Evolutionary conservation across 208 protist genomes (phyloP), one percentile per base, ranked within the genome.

Genomic region (Trypanosoma platydactyli): DNA sequence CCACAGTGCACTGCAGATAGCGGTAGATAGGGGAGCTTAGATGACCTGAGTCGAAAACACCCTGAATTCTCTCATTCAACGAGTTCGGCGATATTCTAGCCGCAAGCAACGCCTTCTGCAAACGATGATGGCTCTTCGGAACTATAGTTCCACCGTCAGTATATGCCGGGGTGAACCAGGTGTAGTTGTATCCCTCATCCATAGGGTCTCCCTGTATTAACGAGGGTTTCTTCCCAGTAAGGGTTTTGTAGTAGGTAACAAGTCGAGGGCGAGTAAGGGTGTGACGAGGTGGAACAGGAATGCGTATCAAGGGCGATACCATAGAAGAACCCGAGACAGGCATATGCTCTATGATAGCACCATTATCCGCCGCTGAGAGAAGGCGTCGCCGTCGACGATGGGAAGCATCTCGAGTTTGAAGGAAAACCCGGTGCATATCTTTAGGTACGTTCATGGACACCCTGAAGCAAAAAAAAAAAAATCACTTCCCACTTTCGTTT

Each of bases 1-100:
- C 41, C 3, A 30, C 22, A 3, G 62, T 38, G 22, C 9, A 41
- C n/a, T 15, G 4, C 18, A 59, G 25, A 9, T 33, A 22, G 20
- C 65, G 54, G 33, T 6, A 48, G 46, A 73, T 73, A 9, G 68
- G 68, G n/a, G 59, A 62, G 50, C 49, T n/a, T 9, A 73, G 24
- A 30, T 55, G 68, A 18, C 68, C 68, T 22, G 59, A 59, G 46
- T 73, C 68, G 58, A 73, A 61, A 29, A 73, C 33, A 15, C 68
- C 68, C 9, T n/a, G 51, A 2, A 24, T 27, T 3, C 46, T 56
- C 27, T 57, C 56, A 0, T 33, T 20, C 7, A 64, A 20, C n/a
- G n/a, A 24, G 63, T 16, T 12, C 15, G 57, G 41, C 16, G 63
- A 41, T 33, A 50, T 40, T 49, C 38, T 62, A 30, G 35, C 22